These are phyloP conservation scores for Geranium rotundifolium DNA, from an alignment of 345 rosid species.

Conservation along the genomic window DNA sequence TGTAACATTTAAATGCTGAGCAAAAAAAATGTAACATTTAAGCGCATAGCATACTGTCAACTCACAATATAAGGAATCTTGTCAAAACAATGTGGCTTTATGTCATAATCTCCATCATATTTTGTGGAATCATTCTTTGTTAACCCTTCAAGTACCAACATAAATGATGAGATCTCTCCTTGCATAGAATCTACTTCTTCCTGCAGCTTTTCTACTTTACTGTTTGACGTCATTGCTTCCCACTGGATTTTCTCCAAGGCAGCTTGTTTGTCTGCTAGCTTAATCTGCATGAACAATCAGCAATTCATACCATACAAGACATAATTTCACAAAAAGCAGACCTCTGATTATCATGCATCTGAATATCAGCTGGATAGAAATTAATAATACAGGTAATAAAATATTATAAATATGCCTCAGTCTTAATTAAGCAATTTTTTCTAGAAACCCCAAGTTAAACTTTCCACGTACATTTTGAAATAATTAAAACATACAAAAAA, in stretches of 20 bases:
- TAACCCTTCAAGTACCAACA: conserved; percentile 51
- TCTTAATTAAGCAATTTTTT: too few relatives aligned
- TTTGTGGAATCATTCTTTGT: conserved; percentile 25
- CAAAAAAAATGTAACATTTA: background rate
- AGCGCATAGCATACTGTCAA: background rate
- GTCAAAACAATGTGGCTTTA: conserved; percentile 37
- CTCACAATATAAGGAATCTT: conserved; percentile 52
- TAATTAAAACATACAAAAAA: too few relatives aligned
- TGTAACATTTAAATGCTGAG: background rate
- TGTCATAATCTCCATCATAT: conserved; percentile 42
- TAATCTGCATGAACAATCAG: conserved; percentile 34
- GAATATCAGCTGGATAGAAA: background rate
- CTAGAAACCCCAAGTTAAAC: background rate
- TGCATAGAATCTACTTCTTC: conserved; percentile 53
- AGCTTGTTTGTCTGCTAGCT: conserved; percentile 97
- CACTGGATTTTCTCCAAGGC: conserved; percentile 81
- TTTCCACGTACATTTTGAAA: too few relatives aligned
- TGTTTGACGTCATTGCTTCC: conserved; percentile 70
- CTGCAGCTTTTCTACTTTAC: conserved; percentile 59
- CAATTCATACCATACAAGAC: conserved; percentile 5
- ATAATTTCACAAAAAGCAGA: conserved; percentile 1
- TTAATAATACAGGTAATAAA: background rate
- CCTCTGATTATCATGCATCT: background rate
- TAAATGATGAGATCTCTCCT: conserved; percentile 52
- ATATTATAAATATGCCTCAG: background rate